phyloP scores from a whole-genome alignment of 176 grass and related monocot genomes.

The Oryza punctata region DNA sequence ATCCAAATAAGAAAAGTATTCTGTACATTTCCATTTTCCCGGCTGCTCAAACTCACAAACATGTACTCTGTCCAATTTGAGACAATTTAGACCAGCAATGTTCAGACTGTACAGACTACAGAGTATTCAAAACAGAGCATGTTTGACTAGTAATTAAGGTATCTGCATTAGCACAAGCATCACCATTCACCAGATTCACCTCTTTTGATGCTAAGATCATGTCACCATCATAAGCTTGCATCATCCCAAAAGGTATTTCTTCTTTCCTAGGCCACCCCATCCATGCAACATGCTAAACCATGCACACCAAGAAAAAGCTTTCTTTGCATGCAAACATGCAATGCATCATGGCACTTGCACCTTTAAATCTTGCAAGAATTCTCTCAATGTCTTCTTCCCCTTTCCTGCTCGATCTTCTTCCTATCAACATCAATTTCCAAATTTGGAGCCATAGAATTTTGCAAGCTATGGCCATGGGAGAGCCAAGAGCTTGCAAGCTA shows the following conservation, averaged over 20 bases:
- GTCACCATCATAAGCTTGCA: slow-evolving; percentile 46
- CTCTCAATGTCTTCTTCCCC: slow-evolving; percentile 45
- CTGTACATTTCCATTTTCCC: background rate
- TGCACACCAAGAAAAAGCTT: slow-evolving; percentile 50
- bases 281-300: slow-evolving; percentile 71
- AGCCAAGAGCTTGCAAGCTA: slow-evolving; percentile 36
- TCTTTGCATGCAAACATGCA: slow-evolving; percentile 14
- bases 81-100: slow-evolving; percentile 11
- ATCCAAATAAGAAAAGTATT: background rate
- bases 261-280: slow-evolving; percentile 62
- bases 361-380: slow-evolving; percentile 50
- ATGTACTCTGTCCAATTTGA: background rate
- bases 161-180: slow-evolving; percentile 41
- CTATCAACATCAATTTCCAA: background rate
- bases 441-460: background rate
- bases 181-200: background rate
- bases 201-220: slow-evolving; percentile 13
- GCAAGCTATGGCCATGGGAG: too few relatives aligned
- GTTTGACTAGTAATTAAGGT: slow-evolving; percentile 44
- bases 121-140: slow-evolving; percentile 25
- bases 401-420: slow-evolving; percentile 2
- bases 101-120: background rate
- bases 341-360: background rate
- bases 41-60: background rate
- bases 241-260: slow-evolving; percentile 72